Base-by-base conservation (phyloP, 2,329 filamentous ascomycete species). In the Thermochaetoides dissita region DNA sequence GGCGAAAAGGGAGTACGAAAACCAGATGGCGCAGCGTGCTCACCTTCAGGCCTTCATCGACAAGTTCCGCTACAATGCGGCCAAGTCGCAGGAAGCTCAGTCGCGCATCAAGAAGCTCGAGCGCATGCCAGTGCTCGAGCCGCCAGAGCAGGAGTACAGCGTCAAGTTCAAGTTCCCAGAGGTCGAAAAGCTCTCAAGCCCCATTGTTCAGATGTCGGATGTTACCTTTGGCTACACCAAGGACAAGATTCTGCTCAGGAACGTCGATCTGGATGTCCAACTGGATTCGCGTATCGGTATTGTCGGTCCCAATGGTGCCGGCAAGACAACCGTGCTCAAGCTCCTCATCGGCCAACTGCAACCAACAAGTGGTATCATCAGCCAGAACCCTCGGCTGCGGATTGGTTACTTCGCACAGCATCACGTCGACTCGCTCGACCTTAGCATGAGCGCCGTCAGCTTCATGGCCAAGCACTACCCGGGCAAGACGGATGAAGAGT, bases 51-150 rank as follows among this genome's bases (percentile, higher is more conserved):
- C 85, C 29, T 98, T 98, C 64, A 98, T 98, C 66, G 91, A 98
- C 74, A 98, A 98, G 66, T 98, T 98, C 73, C 79, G 91, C 41
- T 98, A 98, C 73, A 98, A 98, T 59, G 91, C 91, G 29, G 91
- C 89, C 57, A 98, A 98, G 63, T 95, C 91, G 1, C 94, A 89
- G 7, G 91, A 98, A 69, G 91, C 91, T 1, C 91, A 98, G 59
- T 96, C 89, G 1, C 81, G 91, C 57, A 96, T 98, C 74, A 98
- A 98, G 74, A 98, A 98, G 61, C 71, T 98, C 48, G 93, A 98
- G 63, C 86, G 84, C 57, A 95, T 98, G 85, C 91, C 93, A 2
- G 69, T 94, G 1, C 73, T 98, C 40, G 83, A 94, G 55, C 61
- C 88, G 1, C 93, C 91, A 6, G 91, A 98, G 67, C 78, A 79